Evolutionary conservation across 2,329 filamentous ascomycete genomes (phyloP).

Genomic region (Sporothrix pseudoabietina): DNA sequence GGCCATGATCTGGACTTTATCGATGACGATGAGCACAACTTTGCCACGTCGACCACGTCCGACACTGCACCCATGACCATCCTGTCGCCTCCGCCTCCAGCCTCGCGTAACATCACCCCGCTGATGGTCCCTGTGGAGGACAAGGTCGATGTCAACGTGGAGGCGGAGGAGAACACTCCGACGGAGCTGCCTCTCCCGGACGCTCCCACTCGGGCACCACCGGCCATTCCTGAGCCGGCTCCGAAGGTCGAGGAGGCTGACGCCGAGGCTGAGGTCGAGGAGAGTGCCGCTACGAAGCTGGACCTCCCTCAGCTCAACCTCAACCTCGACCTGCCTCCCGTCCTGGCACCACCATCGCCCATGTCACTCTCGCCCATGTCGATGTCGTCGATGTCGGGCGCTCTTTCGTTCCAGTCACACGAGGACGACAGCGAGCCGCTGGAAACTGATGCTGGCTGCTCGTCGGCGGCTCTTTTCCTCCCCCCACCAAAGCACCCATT

Average conservation of each 20-base stretch:
- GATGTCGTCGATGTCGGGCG: conserved; percentile 3
- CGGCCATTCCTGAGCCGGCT: conserved; percentile 25
- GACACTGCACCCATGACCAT: conserved; percentile 51
- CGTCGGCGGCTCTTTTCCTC: conserved; percentile 16
- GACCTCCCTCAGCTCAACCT: conserved; percentile 35
- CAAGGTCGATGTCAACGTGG: not conserved
- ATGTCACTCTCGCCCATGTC: conserved; percentile 25
- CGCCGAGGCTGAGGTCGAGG: conserved; percentile 44
- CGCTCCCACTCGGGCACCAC: conserved; percentile 26
- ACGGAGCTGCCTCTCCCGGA: not conserved
- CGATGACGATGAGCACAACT: conserved; percentile 59
- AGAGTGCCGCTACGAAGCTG: conserved; percentile 33
- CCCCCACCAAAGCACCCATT: conserved; percentile 8
- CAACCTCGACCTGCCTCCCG: conserved; percentile 8
- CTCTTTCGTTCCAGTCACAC: conserved; percentile 17
- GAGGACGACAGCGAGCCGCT: conserved; percentile 23
- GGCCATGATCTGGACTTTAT: conserved; percentile 32
- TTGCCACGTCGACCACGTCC: conserved; percentile 55
- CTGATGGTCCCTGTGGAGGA: not conserved
- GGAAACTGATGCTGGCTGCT: not conserved
- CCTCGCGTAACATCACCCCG: conserved; percentile 32
- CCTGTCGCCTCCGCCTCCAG: conserved; percentile 55
- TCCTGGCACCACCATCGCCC: conserved; percentile 29
- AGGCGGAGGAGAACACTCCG: not conserved
- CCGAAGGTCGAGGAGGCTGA: conserved; percentile 40